Conservation (phyloP, 805 yeast species). For the Wickerhamomyces ciferrii region DNA sequence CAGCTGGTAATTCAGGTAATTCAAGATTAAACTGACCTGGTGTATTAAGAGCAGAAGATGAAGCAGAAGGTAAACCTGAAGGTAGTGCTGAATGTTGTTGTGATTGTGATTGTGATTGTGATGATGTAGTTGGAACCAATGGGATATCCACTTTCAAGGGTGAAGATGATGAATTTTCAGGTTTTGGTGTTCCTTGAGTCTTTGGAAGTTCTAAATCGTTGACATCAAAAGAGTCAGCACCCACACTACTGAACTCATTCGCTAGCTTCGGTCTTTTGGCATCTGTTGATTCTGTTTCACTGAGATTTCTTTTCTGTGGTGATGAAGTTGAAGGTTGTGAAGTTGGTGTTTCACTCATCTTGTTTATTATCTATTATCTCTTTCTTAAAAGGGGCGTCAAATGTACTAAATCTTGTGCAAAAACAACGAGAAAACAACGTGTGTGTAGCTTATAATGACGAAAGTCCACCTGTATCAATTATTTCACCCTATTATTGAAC, state of each 20-base stretch:
- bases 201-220: slow-evolving; percentile 15
- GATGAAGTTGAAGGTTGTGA: neutral
- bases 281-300: slow-evolving; percentile 5
- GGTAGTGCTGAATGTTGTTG: neutral
- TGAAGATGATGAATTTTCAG: neutral
- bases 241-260: neutral
- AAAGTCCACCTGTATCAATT: no score
- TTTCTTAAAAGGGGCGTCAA: neutral
- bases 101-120: no score
- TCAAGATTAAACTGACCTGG: neutral
- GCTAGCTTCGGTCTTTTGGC: slow-evolving; percentile 13
- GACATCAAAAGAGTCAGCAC: slow-evolving; percentile 1
- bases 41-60: neutral
- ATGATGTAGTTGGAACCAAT: neutral
- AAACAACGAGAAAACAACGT: no score
- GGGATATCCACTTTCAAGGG: slow-evolving; percentile 1
- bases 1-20: neutral
- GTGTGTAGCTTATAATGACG: no score
- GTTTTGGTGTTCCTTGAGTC: slow-evolving; percentile 2
- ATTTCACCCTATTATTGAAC: no score
- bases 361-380: neutral
- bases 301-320: slow-evolving; percentile 11
- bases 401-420: neutral
- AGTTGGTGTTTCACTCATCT: neutral
- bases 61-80: neutral